Evolutionary conservation across 1,284 basidiomycete genomes (phyloP).

Genomic region (Hemileia vastatrix): DNA sequence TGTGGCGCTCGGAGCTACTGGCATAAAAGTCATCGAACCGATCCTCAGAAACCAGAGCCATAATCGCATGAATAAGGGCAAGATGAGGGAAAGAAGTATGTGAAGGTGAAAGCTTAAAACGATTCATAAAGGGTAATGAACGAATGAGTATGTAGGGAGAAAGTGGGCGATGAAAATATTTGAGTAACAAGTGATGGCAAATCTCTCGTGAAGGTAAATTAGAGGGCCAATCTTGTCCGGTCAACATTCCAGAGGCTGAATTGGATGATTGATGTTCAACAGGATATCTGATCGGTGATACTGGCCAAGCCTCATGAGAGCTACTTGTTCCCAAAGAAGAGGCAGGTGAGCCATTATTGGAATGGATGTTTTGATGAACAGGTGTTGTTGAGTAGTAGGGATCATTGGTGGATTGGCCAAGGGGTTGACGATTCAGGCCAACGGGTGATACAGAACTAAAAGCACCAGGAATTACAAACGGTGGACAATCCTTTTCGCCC

Average conservation of each 20-base stretch:
- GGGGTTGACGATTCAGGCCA: too few species aligned
- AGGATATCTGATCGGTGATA: too few species aligned
- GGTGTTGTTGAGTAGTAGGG: too few species aligned
- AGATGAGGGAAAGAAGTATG: conserved; percentile 12
- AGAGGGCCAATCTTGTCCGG: conserved; percentile 3
- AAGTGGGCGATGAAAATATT: conserved; percentile 14
- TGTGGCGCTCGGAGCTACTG: conserved; percentile 8
- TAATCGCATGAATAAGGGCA: conserved; percentile 17
- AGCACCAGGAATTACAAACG: too few species aligned
- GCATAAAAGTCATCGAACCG: conserved; percentile 4
- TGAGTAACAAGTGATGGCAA: conserved; percentile 3
- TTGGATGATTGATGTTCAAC: neutral
- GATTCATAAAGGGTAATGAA: conserved; percentile 1
- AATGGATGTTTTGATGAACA: too few species aligned
- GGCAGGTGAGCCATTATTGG: too few species aligned
- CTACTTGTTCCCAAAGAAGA: too few species aligned
- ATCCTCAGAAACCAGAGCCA: conserved; percentile 13
- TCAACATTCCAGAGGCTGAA: neutral
- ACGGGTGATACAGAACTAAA: too few species aligned
- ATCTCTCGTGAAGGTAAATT: conserved; percentile 13
- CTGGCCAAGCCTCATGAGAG: too few species aligned
- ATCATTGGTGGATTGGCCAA: too few species aligned
- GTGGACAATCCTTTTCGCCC: too few species aligned
- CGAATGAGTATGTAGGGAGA: conserved; percentile 15
- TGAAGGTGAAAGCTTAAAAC: neutral